Percentiles rank a stretch among this genome's conserved stretches.
Evolutionary conservation across 2,329 filamentous ascomycete genomes (phyloP).

Genomic region (Curvularia eragrostidis): DNA sequence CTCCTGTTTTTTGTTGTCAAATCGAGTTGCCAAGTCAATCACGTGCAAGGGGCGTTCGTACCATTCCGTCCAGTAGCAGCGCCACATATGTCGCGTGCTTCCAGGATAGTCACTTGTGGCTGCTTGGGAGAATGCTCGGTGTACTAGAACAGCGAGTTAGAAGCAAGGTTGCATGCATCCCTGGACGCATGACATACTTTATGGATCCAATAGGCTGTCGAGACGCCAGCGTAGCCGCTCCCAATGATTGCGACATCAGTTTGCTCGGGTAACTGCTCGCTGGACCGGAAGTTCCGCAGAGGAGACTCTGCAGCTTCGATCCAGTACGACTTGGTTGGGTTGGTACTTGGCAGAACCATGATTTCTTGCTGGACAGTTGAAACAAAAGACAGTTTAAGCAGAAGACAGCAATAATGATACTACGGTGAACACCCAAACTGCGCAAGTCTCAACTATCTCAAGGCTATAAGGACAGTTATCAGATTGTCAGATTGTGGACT

Average conservation of each 20-base stretch:
- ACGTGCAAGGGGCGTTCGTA: not conserved
- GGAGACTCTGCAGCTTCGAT: slow-evolving; percentile 21
- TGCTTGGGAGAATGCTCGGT: slow-evolving; percentile 15
- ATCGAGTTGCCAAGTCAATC: not conserved
- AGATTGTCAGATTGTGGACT: not conserved
- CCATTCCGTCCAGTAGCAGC: slow-evolving; percentile 21
- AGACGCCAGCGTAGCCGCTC: slow-evolving; percentile 19
- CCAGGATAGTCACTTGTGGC: slow-evolving; percentile 19
- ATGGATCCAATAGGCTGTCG: slow-evolving; percentile 23
- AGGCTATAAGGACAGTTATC: not conserved
- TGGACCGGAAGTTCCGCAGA: slow-evolving; percentile 17
- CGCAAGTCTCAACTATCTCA: not conserved
- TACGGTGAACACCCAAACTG: not conserved
- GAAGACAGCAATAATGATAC: not conserved
- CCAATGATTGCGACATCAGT: slow-evolving; percentile 26
- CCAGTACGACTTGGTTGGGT: slow-evolving; percentile 23
- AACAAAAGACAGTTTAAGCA: not conserved
- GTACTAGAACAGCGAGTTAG: slow-evolving; percentile 12
- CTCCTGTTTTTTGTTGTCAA: slow-evolving; percentile 10
- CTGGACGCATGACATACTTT: slow-evolving; percentile 13
- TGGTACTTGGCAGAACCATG: slow-evolving; percentile 16
- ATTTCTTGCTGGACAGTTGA: not conserved
- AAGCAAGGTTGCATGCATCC: not conserved
- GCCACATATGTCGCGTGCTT: slow-evolving; percentile 21
- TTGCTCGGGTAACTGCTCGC: slow-evolving; percentile 12